Evolutionary conservation across 2,329 filamentous ascomycete species (phyloP), one percentile per base, ranked within the genome.

Genomic region (Colletotrichum gigasporum): DNA sequence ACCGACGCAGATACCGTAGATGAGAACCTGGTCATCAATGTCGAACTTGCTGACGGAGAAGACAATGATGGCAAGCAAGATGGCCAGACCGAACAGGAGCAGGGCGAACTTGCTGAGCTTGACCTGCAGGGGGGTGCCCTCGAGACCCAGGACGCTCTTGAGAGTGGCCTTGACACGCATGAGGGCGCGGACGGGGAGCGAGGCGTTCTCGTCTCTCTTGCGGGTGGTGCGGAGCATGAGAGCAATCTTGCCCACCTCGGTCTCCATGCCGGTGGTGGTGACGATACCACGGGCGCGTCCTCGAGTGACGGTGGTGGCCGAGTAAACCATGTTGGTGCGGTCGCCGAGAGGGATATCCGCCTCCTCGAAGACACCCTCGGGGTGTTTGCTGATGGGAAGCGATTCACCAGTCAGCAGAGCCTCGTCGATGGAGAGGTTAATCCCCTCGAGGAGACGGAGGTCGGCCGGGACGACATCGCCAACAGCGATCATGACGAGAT

Each of bases 21-120:
- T 83, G 58, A 90, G 78, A 12, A 88, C 85, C 63, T 90, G 85
- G 64, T 84, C 82, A 39, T 80, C 75, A 44, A 88, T 76, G 1
- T 82, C 50, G 76, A 84, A 90, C 61, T 78, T 77, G 72, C 83
- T 87, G 65, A 82, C 86, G 5, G 82, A 84, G 73, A 90, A 90
- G 69, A 90, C 88, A 53, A 90, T 84, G 63, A 90, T 73, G 51
- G 84, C 86, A 32, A 90, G 80, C 3, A 89, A 70, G 57, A 89
- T 80, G 42, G 87, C 94, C 52, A 93, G 85, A 47, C 84, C 88
- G 72, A 97, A 96, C 2, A 97, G 86, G 3, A 93, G 74, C 42
- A 96, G 88, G 26, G 94, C 93, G 71, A 97, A 90, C 77, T 94
- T 93, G 79, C 91, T 93, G 53, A 97, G 84, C 72, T 92, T 95